Percentiles rank a stretch among this genome's conserved stretches.
Conservation (phyloP, 257 asterid species). For the Verbena officinalis region DNA sequence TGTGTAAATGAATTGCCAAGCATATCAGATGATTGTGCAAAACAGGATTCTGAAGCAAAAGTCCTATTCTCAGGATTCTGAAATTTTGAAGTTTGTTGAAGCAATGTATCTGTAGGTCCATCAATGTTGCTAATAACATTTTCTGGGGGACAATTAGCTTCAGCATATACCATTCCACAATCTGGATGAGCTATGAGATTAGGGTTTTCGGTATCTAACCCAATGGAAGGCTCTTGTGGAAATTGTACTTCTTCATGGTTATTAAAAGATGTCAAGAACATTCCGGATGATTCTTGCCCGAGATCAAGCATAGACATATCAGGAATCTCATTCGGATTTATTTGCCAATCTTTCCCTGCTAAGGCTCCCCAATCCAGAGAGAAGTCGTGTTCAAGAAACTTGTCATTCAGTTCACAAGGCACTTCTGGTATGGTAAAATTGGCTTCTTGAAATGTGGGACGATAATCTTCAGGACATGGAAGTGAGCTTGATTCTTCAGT, state of each 20-base stretch:
- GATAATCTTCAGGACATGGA: slow-evolving; percentile 48
- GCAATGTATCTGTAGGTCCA: slow-evolving; percentile 46
- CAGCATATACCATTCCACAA: slow-evolving; percentile 43
- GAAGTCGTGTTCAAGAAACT: slow-evolving; percentile 55
- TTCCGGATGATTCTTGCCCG: slow-evolving; percentile 55
- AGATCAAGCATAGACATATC: slow-evolving; percentile 58
- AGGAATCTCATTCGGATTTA: slow-evolving; percentile 60
- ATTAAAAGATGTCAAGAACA: slow-evolving; percentile 45
- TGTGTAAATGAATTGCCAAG: slow-evolving; percentile 50
- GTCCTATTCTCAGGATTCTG: slow-evolving; percentile 50
- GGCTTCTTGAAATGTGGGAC: slow-evolving; percentile 47
- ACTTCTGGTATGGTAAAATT: slow-evolving; percentile 47
- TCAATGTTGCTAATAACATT: slow-evolving; percentile 36
- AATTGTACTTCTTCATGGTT: slow-evolving; percentile 42
- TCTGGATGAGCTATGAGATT: slow-evolving; percentile 46
- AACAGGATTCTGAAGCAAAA: slow-evolving; percentile 48
- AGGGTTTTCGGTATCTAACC: slow-evolving; percentile 36
- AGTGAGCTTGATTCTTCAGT: slow-evolving; percentile 50
- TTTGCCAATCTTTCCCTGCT: slow-evolving; percentile 62
- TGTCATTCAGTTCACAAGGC: slow-evolving; percentile 48
- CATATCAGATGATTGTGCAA: slow-evolving; percentile 51
- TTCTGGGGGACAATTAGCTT: slow-evolving; percentile 47
- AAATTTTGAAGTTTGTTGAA: slow-evolving; percentile 49
- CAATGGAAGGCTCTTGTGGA: slow-evolving; percentile 41
- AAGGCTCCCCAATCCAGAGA: slow-evolving; percentile 63